These are phyloP conservation scores for Colletotrichum sp. DNA, from an alignment of 2,329 filamentous ascomycete species.

Conservation along the genomic window DNA sequence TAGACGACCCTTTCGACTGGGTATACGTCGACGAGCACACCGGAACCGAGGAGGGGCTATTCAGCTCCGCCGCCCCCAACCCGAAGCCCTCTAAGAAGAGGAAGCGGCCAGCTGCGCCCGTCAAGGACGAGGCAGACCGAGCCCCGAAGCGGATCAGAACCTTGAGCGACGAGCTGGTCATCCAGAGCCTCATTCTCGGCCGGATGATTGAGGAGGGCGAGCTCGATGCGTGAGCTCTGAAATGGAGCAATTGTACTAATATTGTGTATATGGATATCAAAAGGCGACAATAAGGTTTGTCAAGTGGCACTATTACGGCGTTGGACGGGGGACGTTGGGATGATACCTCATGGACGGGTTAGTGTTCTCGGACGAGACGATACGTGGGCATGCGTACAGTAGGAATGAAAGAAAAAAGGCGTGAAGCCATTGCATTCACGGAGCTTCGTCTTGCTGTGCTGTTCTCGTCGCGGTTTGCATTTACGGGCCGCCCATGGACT, in stretches of 20 bases:
- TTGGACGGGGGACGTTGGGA: neutral
- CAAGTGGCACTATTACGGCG: neutral
- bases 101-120: constrained; percentile 30
- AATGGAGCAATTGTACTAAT: neutral
- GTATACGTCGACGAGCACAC: constrained; percentile 77
- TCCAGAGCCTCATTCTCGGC: constrained; percentile 91
- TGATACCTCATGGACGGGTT: neutral
- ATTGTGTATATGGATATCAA: neutral
- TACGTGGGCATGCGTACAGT: neutral
- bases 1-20: constrained; percentile 69
- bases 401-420: neutral
- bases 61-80: constrained; percentile 30
- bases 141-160: constrained; percentile 64
- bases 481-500: too few relatives aligned
- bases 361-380: neutral
- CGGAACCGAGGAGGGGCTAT: constrained; percentile 57
- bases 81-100: constrained; percentile 46
- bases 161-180: constrained; percentile 83
- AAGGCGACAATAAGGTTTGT: neutral
- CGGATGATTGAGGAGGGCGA: constrained; percentile 72
- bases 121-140: constrained; percentile 28
- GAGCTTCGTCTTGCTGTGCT: neutral
- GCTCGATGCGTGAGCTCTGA: constrained; percentile 25
- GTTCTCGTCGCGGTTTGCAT: neutral
- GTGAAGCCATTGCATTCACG: neutral